Conservation (phyloP, 179 eudicot genomes). For the Nepenthes alata region DNA sequence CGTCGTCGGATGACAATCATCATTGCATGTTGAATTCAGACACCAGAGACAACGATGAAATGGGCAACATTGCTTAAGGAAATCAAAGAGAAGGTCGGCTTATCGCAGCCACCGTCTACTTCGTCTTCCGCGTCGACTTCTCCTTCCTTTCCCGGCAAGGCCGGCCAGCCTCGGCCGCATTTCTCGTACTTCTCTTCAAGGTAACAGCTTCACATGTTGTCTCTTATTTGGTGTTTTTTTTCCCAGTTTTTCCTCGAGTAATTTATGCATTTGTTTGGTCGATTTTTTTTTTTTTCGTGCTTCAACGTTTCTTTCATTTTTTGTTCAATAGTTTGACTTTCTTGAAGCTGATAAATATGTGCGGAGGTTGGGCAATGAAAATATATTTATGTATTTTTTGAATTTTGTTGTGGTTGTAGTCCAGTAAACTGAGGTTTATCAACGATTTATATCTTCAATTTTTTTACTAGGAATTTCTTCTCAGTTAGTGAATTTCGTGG, state of each 20-base stretch:
- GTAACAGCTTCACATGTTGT: background rate
- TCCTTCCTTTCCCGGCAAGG: constrained; percentile 19
- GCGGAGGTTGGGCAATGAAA: too few relatives aligned
- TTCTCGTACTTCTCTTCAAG: constrained; percentile 5
- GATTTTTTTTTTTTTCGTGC: background rate
- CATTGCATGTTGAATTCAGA: constrained; percentile 13
- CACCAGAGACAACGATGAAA: constrained; percentile 58
- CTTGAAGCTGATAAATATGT: too few relatives aligned
- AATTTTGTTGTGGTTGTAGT: too few relatives aligned
- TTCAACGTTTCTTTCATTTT: background rate
- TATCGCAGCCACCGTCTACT: constrained; percentile 34
- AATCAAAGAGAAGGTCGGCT: constrained; percentile 81
- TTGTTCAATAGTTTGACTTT: background rate
- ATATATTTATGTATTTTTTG: too few relatives aligned
- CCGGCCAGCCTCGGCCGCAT: constrained; percentile 2
- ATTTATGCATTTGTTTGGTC: too few relatives aligned
- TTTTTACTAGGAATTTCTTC: too few relatives aligned
- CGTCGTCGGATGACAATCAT: constrained; percentile 22
- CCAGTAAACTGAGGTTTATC: too few relatives aligned
- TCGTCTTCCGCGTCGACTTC: constrained; percentile 25
- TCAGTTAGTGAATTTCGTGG: too few relatives aligned
- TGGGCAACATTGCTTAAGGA: constrained; percentile 96
- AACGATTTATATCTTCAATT: too few relatives aligned
- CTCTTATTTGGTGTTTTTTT: background rate
- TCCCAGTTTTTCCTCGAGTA: background rate